Percentiles rank a stretch among this genome's conserved stretches.
Evolutionary conservation across 192 early-diverging fungal species (phyloP).

Genomic region (Coemansia interrupta): DNA sequence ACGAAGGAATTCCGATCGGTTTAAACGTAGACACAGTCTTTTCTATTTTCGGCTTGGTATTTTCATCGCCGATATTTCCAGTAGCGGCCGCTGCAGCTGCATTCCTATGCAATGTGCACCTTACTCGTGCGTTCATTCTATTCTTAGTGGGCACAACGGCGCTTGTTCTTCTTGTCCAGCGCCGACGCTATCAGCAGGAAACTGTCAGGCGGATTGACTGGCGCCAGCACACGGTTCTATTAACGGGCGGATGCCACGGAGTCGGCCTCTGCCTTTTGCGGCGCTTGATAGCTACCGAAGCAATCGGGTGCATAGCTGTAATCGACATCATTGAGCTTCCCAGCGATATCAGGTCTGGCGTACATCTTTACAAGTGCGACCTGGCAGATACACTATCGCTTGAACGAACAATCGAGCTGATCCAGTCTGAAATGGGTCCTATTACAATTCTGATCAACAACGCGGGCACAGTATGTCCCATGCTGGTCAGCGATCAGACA

Average conservation of each 20-base stretch:
- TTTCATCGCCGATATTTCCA: slow-evolving; percentile 11
- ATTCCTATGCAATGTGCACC: slow-evolving; percentile 4
- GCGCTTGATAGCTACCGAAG: slow-evolving; percentile 7
- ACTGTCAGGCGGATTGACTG: slow-evolving; percentile 20
- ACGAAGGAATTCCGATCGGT: slow-evolving; percentile 12
- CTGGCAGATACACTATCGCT: slow-evolving; percentile 23
- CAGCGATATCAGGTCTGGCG: neutral
- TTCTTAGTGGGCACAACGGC: slow-evolving; percentile 5
- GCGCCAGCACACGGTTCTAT: slow-evolving; percentile 28
- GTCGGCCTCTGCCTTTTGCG: slow-evolving; percentile 37
- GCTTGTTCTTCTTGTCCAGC: neutral
- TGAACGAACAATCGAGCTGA: slow-evolving; percentile 4
- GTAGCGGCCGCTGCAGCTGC: slow-evolving; percentile 10
- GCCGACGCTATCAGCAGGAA: neutral
- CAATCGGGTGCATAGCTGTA: slow-evolving; percentile 20
- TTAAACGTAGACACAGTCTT: slow-evolving; percentile 34
- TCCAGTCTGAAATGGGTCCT: slow-evolving; percentile 55
- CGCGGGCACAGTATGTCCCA: slow-evolving; percentile 69
- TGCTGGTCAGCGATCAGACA: slow-evolving; percentile 58
- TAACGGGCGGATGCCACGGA: slow-evolving; percentile 47
- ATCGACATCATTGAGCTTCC: slow-evolving; percentile 32
- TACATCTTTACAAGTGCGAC: slow-evolving; percentile 34
- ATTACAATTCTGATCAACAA: slow-evolving; percentile 81
- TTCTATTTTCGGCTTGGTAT: slow-evolving; percentile 4
- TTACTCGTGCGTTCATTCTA: slow-evolving; percentile 8